These are phyloP conservation scores for Psidium friedrichsthalianum DNA, from an alignment of 345 rosid species.

Conservation along the genomic window DNA sequence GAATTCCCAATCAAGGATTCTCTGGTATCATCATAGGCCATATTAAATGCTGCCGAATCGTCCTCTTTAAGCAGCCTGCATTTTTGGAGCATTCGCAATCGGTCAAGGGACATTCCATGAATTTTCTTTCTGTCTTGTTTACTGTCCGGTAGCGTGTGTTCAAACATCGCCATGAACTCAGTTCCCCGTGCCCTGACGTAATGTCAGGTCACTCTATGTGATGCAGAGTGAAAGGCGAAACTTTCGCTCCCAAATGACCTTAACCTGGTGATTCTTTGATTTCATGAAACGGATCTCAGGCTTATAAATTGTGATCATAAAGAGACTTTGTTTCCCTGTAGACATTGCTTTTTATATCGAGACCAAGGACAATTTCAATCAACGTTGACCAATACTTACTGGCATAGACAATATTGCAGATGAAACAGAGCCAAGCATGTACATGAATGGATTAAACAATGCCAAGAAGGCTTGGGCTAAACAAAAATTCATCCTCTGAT, in stretches of 20 bases:
- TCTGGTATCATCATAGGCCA: slow-evolving; percentile 23
- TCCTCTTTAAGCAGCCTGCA: not conserved
- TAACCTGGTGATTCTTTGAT: not conserved
- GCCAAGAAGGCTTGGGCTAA: not conserved
- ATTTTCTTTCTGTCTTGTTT: not conserved
- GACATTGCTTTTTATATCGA: not conserved
- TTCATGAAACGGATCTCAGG: not conserved
- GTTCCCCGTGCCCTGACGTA: not conserved
- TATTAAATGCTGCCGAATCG: not conserved
- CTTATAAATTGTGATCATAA: not conserved
- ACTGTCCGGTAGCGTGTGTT: not conserved
- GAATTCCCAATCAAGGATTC: slow-evolving; percentile 19
- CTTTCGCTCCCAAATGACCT: not conserved
- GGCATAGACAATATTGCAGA: not conserved
- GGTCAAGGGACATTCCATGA: not conserved
- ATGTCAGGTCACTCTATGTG: not conserved
- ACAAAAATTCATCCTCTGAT: not conserved
- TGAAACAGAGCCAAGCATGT: not conserved
- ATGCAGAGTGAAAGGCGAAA: not conserved
- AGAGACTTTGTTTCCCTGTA: not conserved
- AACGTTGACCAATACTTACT: not conserved
- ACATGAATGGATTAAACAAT: not conserved
- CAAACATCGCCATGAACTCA: not conserved
- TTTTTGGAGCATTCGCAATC: not conserved
- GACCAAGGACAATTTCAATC: not conserved